Conservation (phyloP, 257 asterid species). For the Echium plantagineum region DNA sequence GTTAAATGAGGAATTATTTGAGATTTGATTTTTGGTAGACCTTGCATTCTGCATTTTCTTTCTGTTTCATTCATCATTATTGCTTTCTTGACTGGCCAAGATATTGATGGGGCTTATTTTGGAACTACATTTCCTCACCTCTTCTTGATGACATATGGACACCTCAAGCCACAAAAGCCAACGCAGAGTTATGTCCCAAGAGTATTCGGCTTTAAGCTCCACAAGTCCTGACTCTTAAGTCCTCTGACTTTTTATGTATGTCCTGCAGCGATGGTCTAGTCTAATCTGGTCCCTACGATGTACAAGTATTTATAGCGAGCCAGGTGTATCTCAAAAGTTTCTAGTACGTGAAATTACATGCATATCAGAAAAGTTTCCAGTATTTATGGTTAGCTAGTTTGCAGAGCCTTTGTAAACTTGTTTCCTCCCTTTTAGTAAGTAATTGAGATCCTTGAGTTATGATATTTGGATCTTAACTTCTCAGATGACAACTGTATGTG, state of each 20-base stretch:
- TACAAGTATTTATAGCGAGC: conserved; percentile 16
- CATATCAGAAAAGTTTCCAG: too few relatives aligned
- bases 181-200: conserved; percentile 54
- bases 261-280: conserved; percentile 17
- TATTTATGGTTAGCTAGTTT: neutral
- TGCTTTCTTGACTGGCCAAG: conserved; percentile 40
- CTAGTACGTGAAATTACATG: conserved; percentile 13
- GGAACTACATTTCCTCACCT: conserved; percentile 81
- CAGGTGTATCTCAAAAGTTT: conserved; percentile 11
- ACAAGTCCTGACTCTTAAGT: conserved; percentile 35
- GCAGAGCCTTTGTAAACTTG: conserved; percentile 3
- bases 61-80: neutral
- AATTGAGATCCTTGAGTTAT: neutral
- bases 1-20: neutral
- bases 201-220: conserved; percentile 76
- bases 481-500: too few relatives aligned
- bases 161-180: conserved; percentile 74
- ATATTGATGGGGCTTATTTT: conserved; percentile 65
- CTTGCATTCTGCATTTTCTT: neutral
- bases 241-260: conserved; percentile 14
- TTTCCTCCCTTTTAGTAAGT: neutral
- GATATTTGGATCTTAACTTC: too few relatives aligned
- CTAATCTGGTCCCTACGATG: conserved; percentile 25
- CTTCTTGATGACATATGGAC: conserved; percentile 70
- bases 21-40: neutral